Percentiles rank a stretch among this genome's conserved stretches.
phyloP scores from a whole-genome alignment of 306 rosid genomes.

The Sechiopsis laciniata region DNA sequence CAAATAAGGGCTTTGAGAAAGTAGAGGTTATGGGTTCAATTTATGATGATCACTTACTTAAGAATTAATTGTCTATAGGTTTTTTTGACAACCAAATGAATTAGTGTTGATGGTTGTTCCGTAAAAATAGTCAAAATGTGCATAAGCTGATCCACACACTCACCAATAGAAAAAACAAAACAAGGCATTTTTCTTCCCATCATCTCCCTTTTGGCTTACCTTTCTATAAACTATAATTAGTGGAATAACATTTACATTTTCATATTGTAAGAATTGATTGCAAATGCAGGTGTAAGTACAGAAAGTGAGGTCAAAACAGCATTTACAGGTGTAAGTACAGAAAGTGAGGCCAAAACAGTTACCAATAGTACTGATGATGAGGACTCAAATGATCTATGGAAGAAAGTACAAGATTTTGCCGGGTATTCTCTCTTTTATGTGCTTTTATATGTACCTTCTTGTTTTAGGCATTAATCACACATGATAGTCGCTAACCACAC shows the following conservation, averaged over 20 bases:
- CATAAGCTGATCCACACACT: too few species aligned
- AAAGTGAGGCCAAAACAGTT: constrained; percentile 38
- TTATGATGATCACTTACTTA: too few species aligned
- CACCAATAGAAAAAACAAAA: too few species aligned
- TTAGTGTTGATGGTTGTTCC: too few species aligned
- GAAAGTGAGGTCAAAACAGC: too few species aligned
- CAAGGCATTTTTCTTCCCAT: not conserved
- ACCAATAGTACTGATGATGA: constrained; percentile 42
- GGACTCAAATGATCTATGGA: constrained; percentile 59
- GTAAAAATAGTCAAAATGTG: too few species aligned
- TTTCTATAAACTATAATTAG: not conserved
- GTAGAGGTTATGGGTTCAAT: too few species aligned
- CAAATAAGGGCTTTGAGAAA: too few species aligned
- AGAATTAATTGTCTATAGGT: too few species aligned
- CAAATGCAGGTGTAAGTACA: not conserved
- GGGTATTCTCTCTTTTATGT: constrained; percentile 47
- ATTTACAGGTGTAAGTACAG: constrained; percentile 45
- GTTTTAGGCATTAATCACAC: too few species aligned
- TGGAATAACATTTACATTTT: not conserved
- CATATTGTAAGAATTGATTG: constrained; percentile 20
- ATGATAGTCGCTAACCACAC: not conserved
- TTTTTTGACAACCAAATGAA: too few species aligned
- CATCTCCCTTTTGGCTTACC: not conserved
- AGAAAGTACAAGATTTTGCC: constrained; percentile 56
- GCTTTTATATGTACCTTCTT: not conserved